Conservation (phyloP, 2,329 filamentous ascomycete genomes). For the Penicillium vulpinum region DNA sequence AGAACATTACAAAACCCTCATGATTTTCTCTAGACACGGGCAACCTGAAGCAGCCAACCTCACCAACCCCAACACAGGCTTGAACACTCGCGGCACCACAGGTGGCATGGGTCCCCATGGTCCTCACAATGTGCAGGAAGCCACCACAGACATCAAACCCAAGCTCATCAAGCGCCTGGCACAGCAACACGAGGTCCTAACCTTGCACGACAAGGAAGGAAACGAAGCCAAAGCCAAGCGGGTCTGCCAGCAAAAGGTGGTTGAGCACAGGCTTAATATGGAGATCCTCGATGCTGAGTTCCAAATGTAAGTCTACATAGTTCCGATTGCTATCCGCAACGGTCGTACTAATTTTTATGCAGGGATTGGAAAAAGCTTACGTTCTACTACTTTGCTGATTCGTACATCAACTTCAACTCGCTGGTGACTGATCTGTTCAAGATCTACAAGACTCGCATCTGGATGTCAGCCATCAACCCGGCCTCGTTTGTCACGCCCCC, state of each 20-base stretch:
- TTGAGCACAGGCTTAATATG: constrained; percentile 93
- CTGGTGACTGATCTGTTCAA: constrained; percentile 97
- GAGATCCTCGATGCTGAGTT: constrained; percentile 98
- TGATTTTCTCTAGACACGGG: constrained; percentile 92
- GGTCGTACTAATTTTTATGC: constrained; percentile 10
- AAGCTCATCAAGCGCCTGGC: constrained; percentile 96
- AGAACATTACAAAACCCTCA: constrained; percentile 96
- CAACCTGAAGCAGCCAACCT: constrained; percentile 46
- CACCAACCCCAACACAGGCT: constrained; percentile 52
- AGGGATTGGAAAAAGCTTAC: constrained; percentile 99
- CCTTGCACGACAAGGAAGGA: constrained; percentile 90
- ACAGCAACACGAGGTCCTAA: constrained; percentile 84
- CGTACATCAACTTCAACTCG: constrained; percentile 98
- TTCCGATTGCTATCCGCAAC: background rate
- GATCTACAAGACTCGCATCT: constrained; percentile 98
- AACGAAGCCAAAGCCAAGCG: constrained; percentile 97
- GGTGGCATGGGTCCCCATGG: constrained; percentile 76
- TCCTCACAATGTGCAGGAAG: constrained; percentile 71
- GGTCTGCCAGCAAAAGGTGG: constrained; percentile 93
- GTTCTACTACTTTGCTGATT: constrained; percentile 97
- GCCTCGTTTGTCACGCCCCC: constrained; percentile 82
- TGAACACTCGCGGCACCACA: constrained; percentile 68
- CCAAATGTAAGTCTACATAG: constrained; percentile 72
- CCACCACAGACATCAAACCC: constrained; percentile 78
- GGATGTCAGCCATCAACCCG: constrained; percentile 99